Evolutionary conservation across 345 rosid genomes (phyloP).

Genomic region (Pistacia integerrima): DNA sequence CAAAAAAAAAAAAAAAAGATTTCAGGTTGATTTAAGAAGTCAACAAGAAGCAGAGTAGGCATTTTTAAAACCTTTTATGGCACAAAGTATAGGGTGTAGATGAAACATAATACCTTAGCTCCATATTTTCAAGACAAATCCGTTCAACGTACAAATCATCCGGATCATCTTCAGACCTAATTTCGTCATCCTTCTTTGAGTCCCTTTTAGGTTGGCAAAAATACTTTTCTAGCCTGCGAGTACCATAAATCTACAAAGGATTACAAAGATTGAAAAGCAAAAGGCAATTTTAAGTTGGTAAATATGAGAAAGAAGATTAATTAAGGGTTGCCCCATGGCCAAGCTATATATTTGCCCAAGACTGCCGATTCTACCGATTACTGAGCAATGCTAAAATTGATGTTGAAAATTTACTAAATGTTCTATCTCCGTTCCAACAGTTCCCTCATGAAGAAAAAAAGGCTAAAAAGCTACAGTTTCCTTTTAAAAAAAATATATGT

Average conservation of each 20-base stretch:
- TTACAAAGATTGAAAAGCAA: neutral
- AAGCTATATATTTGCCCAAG: neutral
- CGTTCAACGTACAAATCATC: conserved; percentile 56
- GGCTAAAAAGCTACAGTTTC: neutral
- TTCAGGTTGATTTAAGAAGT: too few species aligned
- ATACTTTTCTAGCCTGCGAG: conserved; percentile 43
- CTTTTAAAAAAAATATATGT: conserved; percentile 8
- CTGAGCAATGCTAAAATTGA: too few species aligned
- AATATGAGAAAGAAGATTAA: neutral
- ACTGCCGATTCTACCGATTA: neutral
- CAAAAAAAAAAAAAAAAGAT: neutral
- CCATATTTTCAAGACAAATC: conserved; percentile 63
- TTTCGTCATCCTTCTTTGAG: conserved; percentile 36
- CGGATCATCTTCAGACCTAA: conserved; percentile 32
- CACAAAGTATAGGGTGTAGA: neutral
- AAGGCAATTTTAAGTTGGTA: neutral
- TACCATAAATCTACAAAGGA: conserved; percentile 10
- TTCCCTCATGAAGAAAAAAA: neutral
- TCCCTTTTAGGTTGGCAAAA: conserved; percentile 29
- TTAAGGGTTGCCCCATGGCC: neutral
- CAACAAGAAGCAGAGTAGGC: neutral
- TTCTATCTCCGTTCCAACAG: neutral
- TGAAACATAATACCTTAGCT: conserved; percentile 46
- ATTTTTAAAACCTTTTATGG: neutral
- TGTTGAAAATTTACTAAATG: too few species aligned